Percentiles rank a stretch among this genome's conserved stretches.
phyloP scores from a whole-genome alignment of 441 rosid species.

The Corymbia citriodora region DNA sequence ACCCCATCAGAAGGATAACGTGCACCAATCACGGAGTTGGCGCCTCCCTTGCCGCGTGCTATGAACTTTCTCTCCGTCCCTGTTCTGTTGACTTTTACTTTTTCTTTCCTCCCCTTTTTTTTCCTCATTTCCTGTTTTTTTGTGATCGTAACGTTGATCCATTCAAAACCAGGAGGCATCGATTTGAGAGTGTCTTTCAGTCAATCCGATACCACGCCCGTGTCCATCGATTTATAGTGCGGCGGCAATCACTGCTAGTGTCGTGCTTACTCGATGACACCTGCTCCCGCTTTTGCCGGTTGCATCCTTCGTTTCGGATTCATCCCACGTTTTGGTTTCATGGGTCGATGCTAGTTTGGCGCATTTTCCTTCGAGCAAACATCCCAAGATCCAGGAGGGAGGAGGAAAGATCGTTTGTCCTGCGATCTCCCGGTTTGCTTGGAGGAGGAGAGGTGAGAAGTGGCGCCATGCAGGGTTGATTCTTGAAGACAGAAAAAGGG shows the following conservation, averaged over 20 bases:
- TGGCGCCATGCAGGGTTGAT: background rate
- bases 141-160: background rate
- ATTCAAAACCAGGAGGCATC: background rate
- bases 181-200: background rate
- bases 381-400: background rate
- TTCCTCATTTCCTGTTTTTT: background rate
- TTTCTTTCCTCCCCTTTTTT: background rate
- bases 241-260: background rate
- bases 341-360: conserved; percentile 3
- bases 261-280: background rate
- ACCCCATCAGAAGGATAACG: background rate
- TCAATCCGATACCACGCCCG: background rate
- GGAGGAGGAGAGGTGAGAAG: background rate
- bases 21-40: conserved; percentile 25
- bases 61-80: background rate
- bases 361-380: background rate
- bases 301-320: background rate
- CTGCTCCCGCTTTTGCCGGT: background rate
- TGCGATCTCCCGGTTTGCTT: background rate
- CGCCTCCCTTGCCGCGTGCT: conserved; percentile 11
- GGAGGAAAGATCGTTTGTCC: conserved; percentile 9
- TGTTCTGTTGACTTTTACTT: conserved; percentile 8
- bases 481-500: background rate
- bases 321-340: conserved; percentile 15
- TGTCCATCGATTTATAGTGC: background rate